Evolutionary conservation across 345 rosid species (phyloP).

Genomic region (Zanthoxylum bungeanum): DNA sequence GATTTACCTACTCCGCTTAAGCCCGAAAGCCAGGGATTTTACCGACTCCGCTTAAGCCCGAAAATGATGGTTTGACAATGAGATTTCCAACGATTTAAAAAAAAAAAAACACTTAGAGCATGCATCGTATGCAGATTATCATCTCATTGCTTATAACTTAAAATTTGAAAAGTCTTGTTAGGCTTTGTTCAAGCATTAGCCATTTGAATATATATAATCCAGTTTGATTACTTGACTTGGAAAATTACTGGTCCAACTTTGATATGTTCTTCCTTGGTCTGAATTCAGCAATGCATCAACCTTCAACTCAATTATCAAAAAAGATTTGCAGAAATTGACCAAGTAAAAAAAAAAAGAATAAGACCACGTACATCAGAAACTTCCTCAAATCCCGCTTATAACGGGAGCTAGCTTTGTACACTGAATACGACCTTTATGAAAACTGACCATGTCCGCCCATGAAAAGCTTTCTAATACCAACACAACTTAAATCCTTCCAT

Average conservation of each 20-base stretch:
- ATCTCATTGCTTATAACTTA: background rate
- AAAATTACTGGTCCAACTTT: background rate
- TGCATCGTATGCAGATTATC: too few species aligned
- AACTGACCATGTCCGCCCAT: background rate
- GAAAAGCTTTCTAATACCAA: background rate
- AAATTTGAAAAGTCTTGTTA: background rate
- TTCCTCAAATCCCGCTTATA: too few species aligned
- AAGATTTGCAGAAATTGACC: background rate
- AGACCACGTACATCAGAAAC: too few species aligned
- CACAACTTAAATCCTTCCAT: background rate
- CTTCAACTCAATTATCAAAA: background rate
- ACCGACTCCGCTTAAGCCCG: too few species aligned
- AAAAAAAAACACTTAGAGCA: too few species aligned
- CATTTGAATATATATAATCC: background rate
- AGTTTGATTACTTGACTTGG: background rate
- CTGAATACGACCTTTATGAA: background rate
- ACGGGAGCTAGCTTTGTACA: too few species aligned
- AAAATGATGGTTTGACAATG: too few species aligned
- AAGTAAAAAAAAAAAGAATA: too few species aligned
- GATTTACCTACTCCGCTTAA: too few species aligned
- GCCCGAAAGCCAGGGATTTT: too few species aligned
- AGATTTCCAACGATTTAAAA: too few species aligned
- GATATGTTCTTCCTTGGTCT: background rate
- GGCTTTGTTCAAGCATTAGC: background rate
- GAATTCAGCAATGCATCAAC: background rate